phyloP scores from a whole-genome alignment of 306 rosid species.

The Dalbergia oliveri region DNA sequence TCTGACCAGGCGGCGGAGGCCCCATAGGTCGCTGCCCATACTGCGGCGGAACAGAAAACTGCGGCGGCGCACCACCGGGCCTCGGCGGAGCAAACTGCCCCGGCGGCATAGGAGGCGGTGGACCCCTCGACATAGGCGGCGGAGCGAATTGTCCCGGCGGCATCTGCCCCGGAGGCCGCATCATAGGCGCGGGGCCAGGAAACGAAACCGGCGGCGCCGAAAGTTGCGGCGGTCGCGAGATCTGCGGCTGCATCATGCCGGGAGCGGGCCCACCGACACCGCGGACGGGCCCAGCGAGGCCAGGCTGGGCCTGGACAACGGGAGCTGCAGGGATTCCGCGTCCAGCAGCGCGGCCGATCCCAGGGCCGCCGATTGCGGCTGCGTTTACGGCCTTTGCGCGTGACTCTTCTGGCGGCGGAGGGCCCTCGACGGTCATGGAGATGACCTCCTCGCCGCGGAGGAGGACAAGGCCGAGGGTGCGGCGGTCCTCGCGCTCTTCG shows the following conservation, averaged over 20 bases:
- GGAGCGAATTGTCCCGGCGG: conserved; percentile 70
- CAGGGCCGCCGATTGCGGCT: conserved; percentile 89
- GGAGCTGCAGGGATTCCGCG: conserved; percentile 89
- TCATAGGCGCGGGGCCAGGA: conserved; percentile 70
- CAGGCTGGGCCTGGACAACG: conserved; percentile 87
- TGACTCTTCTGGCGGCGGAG: conserved; percentile 95
- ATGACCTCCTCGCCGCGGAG: conserved; percentile 99
- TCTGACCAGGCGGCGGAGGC: conserved; percentile 95
- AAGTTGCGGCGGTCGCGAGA: conserved; percentile 80
- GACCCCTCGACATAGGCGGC: conserved; percentile 69
- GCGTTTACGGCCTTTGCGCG: conserved; percentile 84
- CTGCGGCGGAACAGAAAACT: conserved; percentile 67
- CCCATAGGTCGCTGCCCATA: conserved; percentile 98
- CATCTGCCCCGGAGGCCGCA: conserved; percentile 84
- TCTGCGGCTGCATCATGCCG: conserved; percentile 99
- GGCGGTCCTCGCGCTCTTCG: conserved; percentile 88
- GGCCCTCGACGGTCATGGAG: conserved; percentile 99
- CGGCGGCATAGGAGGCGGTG: conserved; percentile 73
- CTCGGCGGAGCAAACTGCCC: conserved; percentile 65
- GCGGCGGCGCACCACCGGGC: conserved; percentile 80
- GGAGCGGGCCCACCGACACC: conserved; percentile 98
- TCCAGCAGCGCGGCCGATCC: conserved; percentile 88
- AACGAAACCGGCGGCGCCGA: conserved; percentile 78
- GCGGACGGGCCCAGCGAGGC: conserved; percentile 90
- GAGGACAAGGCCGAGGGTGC: conserved; percentile 95